Evolutionary conservation across 192 early-diverging fungal species (phyloP).

Genomic region (Backusella macrospora): DNA sequence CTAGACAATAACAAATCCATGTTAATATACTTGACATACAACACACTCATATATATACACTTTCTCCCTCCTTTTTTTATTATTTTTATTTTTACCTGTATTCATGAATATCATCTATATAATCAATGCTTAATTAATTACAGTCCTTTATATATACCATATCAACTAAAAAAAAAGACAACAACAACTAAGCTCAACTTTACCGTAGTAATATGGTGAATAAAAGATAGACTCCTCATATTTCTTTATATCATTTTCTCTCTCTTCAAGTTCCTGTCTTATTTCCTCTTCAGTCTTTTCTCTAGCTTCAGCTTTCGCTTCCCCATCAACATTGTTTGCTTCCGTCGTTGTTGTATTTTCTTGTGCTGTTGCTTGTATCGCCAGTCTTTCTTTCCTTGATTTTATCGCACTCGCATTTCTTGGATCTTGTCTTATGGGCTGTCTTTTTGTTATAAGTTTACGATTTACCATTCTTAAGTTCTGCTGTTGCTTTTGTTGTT

Average conservation of each 20-base stretch:
- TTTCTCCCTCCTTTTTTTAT: too few relatives aligned
- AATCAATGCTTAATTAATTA: background rate
- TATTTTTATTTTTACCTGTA: conserved; percentile 36
- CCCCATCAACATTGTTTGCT: background rate
- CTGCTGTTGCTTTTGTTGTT: background rate
- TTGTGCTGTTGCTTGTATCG: background rate
- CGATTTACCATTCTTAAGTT: background rate
- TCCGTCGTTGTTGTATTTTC: background rate
- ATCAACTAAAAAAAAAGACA: background rate
- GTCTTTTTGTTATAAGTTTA: background rate
- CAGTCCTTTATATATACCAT: background rate
- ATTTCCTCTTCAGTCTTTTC: conserved; percentile 5
- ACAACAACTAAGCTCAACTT: too few relatives aligned
- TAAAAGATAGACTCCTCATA: conserved; percentile 43
- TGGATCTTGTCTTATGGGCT: background rate
- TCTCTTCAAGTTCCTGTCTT: conserved; percentile 24
- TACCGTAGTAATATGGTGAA: conserved; percentile 48
- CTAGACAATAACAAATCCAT: conserved; percentile 19
- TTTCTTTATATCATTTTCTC: conserved; percentile 45
- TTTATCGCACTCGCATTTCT: background rate
- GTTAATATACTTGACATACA: background rate
- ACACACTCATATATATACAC: background rate
- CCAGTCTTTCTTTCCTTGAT: background rate
- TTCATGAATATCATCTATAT: conserved; percentile 32
- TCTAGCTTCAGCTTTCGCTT: background rate